Evolutionary conservation across 2,329 filamentous ascomycete genomes (phyloP), one percentile per base, ranked within the genome.

Genomic region (Fusarium tjaetaba): DNA sequence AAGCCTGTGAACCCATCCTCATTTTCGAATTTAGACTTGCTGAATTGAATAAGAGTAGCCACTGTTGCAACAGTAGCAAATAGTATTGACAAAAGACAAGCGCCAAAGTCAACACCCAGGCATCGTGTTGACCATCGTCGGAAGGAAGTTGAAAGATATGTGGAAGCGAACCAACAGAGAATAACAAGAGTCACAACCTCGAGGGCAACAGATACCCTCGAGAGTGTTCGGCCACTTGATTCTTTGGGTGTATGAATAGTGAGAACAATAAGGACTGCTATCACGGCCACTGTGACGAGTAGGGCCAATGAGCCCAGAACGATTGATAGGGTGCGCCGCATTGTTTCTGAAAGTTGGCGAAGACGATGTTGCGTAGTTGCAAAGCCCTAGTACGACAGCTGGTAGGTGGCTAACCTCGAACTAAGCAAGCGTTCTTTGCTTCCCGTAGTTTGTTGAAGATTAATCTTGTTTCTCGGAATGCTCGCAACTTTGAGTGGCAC

Each of bases 11-110:
- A 34, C 11, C 71, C 56, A 13, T 74, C 70, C 16, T 65, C 48
- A 26, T 65, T 68, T 48, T 69, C 57, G 20, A 69, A 38, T n/a
- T 64, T 67, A 22, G 72, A 73, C 57, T 79, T 76, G 76, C 77
- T 36, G 76, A 81, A 56, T 80, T 83, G 80, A 30, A 85, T 81
- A 58, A 89, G 78, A 52, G 84, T 82, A 7, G 81, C 81, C 20
- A 86, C 80, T 24, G 86, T 88, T 9, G 85, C 77, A 7, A 82
- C 82, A 26, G 86, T 82, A 14, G 87, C 85, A 32, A 86, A 75
- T 5, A 84, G 79, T 64, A 85, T 87, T 11, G 83, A 72, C 16
- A 86, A 63, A 15, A 88, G 73, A 45, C 77, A 76, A 32, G 78
- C 51, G 39, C 78, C 77, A 39, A 80, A 77, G 46, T 77, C 75